Base-by-base conservation (phyloP, 176 grass and related monocot genomes). In the Guadua angustifolia region DNA sequence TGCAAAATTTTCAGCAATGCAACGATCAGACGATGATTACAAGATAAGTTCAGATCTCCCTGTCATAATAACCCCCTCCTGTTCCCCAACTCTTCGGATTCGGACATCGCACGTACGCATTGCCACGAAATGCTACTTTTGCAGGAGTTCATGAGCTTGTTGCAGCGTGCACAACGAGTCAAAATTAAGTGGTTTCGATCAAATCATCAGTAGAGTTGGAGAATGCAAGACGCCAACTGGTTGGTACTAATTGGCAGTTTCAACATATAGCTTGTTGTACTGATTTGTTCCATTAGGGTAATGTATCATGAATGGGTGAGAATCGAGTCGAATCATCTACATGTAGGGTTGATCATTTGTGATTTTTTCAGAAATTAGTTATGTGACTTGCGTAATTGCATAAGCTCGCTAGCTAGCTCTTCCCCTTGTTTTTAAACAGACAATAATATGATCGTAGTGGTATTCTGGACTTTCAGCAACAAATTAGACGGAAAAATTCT, bases 1-100 rank as follows among this genome's bases (percentile, higher is more conserved):
- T 4, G 47, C 65, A 40, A 5, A 11, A 40, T 3, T 11, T 3
- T 58, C 55, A 22, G 55, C 55, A 58, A 8, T 4, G 55, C 55
- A 4, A 11, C 55, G 21, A 58, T 58, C 55, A 22, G 55, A 58
- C 55, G 55, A 58, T 9, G 21, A 9, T 52, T 9, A 15, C 61
- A 76, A 29, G 21, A 16, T 22, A 58, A 18, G 83, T 44, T 85
- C 17, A 78, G 38, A 25, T 57, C 50, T 78, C 73, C 24, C 73
- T 69, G 16, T 69, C 22, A 10, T 18, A n/a, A n/a, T n/a, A 32
- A 29, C 3, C 71, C 7, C n/a, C 19, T 52, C 4, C 19, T 61
- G 69, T 50, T 44, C 21, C 26, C 40, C 9, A 66, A 38, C 25
- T 29, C n/a, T n/a, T n/a, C n/a, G n/a, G n/a, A 63, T 83, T 74